Evolutionary conservation across 768 basidiomycete species (phyloP).

Genomic region (Leccinum pellstonianum): DNA sequence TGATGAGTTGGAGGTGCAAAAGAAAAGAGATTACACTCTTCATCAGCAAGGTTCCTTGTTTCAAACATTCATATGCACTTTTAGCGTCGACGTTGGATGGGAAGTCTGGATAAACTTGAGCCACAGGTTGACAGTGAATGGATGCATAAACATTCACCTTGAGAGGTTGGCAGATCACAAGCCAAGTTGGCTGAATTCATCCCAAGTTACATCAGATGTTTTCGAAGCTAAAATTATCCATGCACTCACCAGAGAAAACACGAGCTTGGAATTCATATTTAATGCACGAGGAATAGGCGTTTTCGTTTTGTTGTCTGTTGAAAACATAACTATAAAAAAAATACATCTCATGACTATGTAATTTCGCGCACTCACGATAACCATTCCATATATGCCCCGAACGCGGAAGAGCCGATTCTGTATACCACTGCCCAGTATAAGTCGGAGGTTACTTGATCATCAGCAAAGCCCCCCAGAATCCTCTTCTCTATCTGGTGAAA

Average conservation of each 20-base stretch:
- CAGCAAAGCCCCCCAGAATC: constrained; percentile 4
- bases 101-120: constrained; percentile 8
- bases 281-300: constrained; percentile 17
- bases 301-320: constrained; percentile 3
- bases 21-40: constrained; percentile 18
- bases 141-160: constrained; percentile 13
- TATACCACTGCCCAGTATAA: constrained; percentile 15
- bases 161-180: constrained; percentile 22
- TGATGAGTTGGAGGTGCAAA: constrained; percentile 24
- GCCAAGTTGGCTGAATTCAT: constrained; percentile 13
- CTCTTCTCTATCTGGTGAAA: constrained; percentile 22
- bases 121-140: not conserved
- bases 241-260: constrained; percentile 17
- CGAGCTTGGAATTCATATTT: constrained; percentile 22
- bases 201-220: not conserved
- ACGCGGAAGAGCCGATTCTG: constrained; percentile 15
- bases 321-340: not conserved
- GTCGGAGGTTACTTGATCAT: not conserved
- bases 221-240: not conserved
- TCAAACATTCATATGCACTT: constrained; percentile 12
- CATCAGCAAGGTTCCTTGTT: constrained; percentile 7
- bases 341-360: too few species aligned
- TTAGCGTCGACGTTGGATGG: not conserved
- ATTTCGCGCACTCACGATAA: constrained; percentile 15
- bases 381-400: constrained; percentile 16